Base-by-base conservation (phyloP, 1,139 yeast genomes). In the Hyphopichia khmerensis region DNA sequence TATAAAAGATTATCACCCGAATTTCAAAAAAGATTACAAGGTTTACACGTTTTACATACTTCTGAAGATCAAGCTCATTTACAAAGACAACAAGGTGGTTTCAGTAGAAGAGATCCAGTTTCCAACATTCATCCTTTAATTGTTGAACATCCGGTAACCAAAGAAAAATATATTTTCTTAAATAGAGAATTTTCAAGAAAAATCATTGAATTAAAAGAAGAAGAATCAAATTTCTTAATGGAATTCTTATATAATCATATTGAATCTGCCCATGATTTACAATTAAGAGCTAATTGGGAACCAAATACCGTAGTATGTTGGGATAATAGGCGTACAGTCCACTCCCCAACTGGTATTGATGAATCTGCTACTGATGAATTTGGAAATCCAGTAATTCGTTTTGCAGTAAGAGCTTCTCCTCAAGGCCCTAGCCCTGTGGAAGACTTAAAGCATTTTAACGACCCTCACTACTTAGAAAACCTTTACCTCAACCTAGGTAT, bases 251-350 rank as follows among this genome's bases (percentile, higher is more conserved):
- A 48, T 47, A 50, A 50, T 32, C 64, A 57, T 42, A 46, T 58
- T 42, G 60, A 52, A 30, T 51, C 67, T 32, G 63, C 76, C 30
- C 75, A 72, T 21, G 84, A 80, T 55, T 66, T 79, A 48, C 82
- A 80, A 43, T 67, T 79, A 17, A 72, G 87, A 48, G 80, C 80
- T 46, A 65, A 60, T 42, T 82, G 85, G 82, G 77, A 75, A 47
- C 75, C 74, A 31, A 69, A 75, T 49, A 62, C 61, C 1, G 53
- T 59, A 13, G 62, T 58, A 5, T 45, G 56, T 30, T 59, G 64
- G 64, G 61, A 59, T 38, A 59, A 59, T 46, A 50, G 61, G 35
- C 50, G 55, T 23, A 51, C 56, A 3, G 47, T 52, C n/a, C 64
- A 59, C 43, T 42, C 60, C 1, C 62, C 64, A 18, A 53, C 58